Base-by-base conservation (phyloP, 2,329 filamentous ascomycete species). In the Cyclaneusma minus region DNA sequence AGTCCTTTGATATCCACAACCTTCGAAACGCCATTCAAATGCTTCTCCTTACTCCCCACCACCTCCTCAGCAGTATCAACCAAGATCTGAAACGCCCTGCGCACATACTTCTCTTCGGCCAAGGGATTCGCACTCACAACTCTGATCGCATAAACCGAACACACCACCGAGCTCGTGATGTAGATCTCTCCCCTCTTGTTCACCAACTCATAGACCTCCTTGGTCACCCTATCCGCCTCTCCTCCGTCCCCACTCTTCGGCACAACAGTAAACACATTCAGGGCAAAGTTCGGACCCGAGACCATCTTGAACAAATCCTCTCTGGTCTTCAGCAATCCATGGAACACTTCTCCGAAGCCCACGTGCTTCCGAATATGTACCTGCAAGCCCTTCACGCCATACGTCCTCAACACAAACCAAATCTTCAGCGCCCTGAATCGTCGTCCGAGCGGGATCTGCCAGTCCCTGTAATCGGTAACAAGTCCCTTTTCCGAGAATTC, bases 391-490 rank as follows among this genome's bases (percentile, higher is more conserved):
- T 62, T 60, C 27, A 91, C 56, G 24, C 87, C 87, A 45, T 84
- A 93, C 22, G 67, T 74, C 22, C 87, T 64, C 41, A 94, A 58
- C 6, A 95, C 84, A 47, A 94, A 94, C 87, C 87, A 95, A 35
- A 93, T 74, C 58, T 95, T 95, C 31, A 95, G 55, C 3, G 77
- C 72, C 33, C 87, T 68, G 64, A 95, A 95, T 10, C 87, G 65
- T 3, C 87, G 64, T 6, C 87, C 87, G 0, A 95, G 71, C 0
- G 87, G 84, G 42, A 95, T 91, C 55, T 93, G 84, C 87, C 87
- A 95, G 60, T 95, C 85, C 24, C 87, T 71, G 58, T 93, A 94
- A 52, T 95, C 87, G 13, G 83, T 93, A 1, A 94, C 87, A 2
- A 87, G 64, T 0, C 83, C 84, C 19, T 65, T 68, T 40, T 89